Percentiles rank a stretch among this genome's conserved stretches.
Evolutionary conservation across 768 basidiomycete genomes (phyloP).

Genomic region (Suillus lakei): DNA sequence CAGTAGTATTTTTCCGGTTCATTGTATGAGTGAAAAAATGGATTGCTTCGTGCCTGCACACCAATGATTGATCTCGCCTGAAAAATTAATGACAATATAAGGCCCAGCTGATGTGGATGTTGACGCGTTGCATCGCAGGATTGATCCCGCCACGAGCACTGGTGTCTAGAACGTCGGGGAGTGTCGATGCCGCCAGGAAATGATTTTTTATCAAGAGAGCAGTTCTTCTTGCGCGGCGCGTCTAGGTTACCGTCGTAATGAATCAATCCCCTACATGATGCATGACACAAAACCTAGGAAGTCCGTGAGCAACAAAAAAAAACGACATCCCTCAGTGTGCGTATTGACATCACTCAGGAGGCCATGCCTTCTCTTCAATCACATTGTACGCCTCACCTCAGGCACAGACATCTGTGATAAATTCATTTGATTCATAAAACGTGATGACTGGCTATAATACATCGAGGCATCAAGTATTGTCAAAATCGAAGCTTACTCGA

Average conservation of each 20-base stretch:
- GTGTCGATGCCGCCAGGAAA: not conserved
- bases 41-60: not conserved
- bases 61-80: not conserved
- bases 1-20: not conserved
- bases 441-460: not conserved
- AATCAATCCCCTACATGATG: not conserved
- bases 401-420: not conserved
- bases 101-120: not conserved
- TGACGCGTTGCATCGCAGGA: not conserved
- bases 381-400: not conserved
- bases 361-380: not conserved
- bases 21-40: not conserved
- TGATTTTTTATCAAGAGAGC: not conserved
- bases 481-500: not conserved
- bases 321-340: not conserved
- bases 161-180: not conserved
- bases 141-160: not conserved
- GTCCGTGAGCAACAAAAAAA: not conserved
- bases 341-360: not conserved
- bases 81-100: not conserved
- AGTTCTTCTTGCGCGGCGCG: not conserved
- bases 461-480: not conserved
- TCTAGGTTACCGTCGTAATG: not conserved
- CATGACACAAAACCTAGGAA: not conserved
- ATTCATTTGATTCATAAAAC: not conserved